Base-by-base conservation (phyloP, 2,329 filamentous ascomycete species). In the Amauroascus niger region DNA sequence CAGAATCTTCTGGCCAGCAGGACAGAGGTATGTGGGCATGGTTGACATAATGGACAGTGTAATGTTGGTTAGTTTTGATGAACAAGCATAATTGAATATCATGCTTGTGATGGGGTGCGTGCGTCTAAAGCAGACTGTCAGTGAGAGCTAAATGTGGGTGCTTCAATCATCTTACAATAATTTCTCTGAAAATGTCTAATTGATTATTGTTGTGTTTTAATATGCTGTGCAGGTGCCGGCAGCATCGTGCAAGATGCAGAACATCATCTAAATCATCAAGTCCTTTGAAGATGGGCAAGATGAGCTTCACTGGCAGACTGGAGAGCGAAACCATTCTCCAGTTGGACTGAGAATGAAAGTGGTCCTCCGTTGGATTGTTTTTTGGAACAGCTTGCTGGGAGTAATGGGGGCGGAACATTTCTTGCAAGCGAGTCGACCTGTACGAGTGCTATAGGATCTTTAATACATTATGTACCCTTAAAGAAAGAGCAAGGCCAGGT, bases 111-210 rank as follows among this genome's bases (percentile, higher is more conserved):
- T 49, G 46, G 28, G 20, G 18, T 8, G 32, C 32, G 46, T 37
- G 46, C 18, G 26, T 18, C 46, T 49, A 24, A n/a, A 49, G 33
- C 11, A 16, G 20, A 22, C 18, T 44, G 8, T 22, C 18, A 22
- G 40, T 28, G 24, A 48, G 45, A 18, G 45, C 20, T 18, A 48
- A 18, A 20, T 11, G 22, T 28, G 45, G 45, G 20, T 33, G 45
- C 20, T 48, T 33, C 5, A 48, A 48, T 8, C 30, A n/a, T 22
- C 46, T 22, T 37, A 49, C 46, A 35, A 49, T 49, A 14, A 49
- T 22, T 35, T 28, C 14, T 49, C 46, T 49, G 46, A 49, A 49
- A 49, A 49, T 49, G 32, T 35, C 30, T 35, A 49, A 37, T 33
- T 22, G 46, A 39, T 49, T 32, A 33, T 22, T 22, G 33, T 30